Conservation (phyloP, 805 yeast species). For the Candida ipomoeae region DNA sequence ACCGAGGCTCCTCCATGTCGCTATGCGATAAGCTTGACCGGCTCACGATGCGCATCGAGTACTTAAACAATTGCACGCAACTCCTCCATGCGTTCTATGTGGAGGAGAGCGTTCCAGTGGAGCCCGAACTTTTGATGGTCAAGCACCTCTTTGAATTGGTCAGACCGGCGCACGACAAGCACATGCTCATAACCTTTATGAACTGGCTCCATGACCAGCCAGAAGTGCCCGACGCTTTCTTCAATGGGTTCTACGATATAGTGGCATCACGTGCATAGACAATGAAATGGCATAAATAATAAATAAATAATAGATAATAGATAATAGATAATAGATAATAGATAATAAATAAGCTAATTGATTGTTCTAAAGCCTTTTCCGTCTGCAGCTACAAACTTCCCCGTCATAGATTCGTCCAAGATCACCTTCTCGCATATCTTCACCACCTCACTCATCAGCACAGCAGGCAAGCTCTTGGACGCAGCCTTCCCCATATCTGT, state of each 20-base stretch:
- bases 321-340: neutral
- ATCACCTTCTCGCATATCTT: conserved; percentile 12
- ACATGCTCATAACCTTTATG: conserved; percentile 6
- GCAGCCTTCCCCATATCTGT: conserved; percentile 58
- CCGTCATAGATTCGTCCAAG: conserved; percentile 25
- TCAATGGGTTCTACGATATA: conserved; percentile 5
- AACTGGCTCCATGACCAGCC: conserved; percentile 11
- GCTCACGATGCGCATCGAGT: neutral
- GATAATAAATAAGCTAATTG: neutral
- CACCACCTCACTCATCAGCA: conserved; percentile 28
- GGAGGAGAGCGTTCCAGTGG: neutral
- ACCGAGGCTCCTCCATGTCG: neutral
- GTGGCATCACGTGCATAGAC: neutral
- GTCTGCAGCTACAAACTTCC: conserved; percentile 25
- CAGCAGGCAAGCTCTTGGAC: conserved; percentile 19
- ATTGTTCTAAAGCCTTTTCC: conserved; percentile 8
- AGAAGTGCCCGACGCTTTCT: neutral
- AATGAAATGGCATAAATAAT: neutral
- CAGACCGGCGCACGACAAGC: conserved; percentile 3
- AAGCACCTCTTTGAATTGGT: conserved; percentile 7
- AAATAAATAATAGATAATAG: neutral
- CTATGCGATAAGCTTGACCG: conserved; percentile 1
- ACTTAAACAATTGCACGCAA: neutral
- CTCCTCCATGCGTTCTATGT: conserved; percentile 1
- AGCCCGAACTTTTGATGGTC: neutral